Percentiles rank a stretch among this genome's conserved stretches.
Conservation (phyloP, 176 grass and related monocot species). For the Eragrostis curvula region DNA sequence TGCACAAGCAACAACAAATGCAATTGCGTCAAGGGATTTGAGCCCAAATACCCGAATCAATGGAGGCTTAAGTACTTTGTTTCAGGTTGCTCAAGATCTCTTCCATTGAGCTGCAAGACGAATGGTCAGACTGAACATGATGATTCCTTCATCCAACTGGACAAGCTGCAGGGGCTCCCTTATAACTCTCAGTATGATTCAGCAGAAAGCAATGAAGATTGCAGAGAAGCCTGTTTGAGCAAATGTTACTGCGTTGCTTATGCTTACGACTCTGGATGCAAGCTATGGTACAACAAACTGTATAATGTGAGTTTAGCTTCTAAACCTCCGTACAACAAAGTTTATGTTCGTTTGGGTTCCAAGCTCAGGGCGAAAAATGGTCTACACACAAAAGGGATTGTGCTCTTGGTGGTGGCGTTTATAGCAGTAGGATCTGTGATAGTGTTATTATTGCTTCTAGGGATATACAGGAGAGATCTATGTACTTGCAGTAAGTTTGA, state of each 20-base stretch:
- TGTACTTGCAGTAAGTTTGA: slow-evolving; percentile 20
- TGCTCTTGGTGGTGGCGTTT: not conserved
- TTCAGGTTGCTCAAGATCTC: slow-evolving; percentile 51
- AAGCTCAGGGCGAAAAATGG: slow-evolving; percentile 3
- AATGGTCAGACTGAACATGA: slow-evolving; percentile 33
- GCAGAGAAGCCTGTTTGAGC: slow-evolving; percentile 16
- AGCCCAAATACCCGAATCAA: slow-evolving; percentile 22
- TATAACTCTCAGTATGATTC: not conserved
- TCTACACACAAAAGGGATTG: not conserved
- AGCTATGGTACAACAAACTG: slow-evolving; percentile 28
- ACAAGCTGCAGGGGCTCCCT: slow-evolving; percentile 22
- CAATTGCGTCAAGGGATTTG: slow-evolving; percentile 42
- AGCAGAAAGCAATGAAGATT: not conserved
- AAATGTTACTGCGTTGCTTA: slow-evolving; percentile 10
- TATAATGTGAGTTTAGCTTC: slow-evolving; percentile 23
- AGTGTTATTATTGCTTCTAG: not conserved
- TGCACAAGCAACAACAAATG: slow-evolving; percentile 35
- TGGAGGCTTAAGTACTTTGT: slow-evolving; percentile 36
- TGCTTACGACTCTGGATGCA: slow-evolving; percentile 26
- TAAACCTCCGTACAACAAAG: slow-evolving; percentile 21
- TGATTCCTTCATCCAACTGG: slow-evolving; percentile 3
- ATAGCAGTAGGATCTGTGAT: not conserved
- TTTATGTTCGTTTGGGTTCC: slow-evolving; percentile 33
- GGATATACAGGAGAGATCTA: not conserved
- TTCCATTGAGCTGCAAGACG: slow-evolving; percentile 45